phyloP scores from a whole-genome alignment of 169 alveolate species.

The Gregarina niphandrodes region DNA sequence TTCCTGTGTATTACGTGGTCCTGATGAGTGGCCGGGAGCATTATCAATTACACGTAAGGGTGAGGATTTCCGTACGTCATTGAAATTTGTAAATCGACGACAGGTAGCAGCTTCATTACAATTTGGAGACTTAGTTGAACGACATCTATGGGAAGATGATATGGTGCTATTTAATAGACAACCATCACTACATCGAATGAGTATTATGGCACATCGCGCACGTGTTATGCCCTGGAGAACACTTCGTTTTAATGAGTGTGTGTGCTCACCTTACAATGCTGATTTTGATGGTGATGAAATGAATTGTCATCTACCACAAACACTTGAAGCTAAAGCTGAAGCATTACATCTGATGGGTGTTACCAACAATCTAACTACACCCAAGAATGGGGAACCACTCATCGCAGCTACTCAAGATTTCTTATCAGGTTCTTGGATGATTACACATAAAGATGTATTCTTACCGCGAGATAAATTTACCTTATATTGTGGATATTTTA shows the following conservation, averaged over 20 bases:
- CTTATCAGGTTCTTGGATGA: slow-evolving; percentile 34
- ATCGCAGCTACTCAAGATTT: slow-evolving; percentile 80
- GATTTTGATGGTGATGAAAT: slow-evolving; percentile 99
- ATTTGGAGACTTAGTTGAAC: slow-evolving; percentile 86
- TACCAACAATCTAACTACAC: slow-evolving; percentile 69
- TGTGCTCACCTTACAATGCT: slow-evolving; percentile 95
- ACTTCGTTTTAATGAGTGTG: slow-evolving; percentile 83
- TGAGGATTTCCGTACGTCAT: slow-evolving; percentile 42
- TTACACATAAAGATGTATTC: too few relatives aligned
- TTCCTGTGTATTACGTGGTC: slow-evolving; percentile 66
- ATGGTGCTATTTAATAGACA: slow-evolving; percentile 87
- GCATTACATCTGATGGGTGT: slow-evolving; percentile 66
- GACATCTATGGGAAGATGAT: slow-evolving; percentile 91
- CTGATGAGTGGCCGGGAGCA: slow-evolving; percentile 86
- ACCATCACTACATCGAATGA: slow-evolving; percentile 89
- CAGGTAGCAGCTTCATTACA: slow-evolving; percentile 45
- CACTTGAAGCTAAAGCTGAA: slow-evolving; percentile 85
- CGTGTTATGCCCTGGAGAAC: slow-evolving; percentile 79
- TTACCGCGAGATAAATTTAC: slow-evolving; percentile 34
- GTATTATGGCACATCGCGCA: slow-evolving; percentile 87
- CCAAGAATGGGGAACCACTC: slow-evolving; percentile 89
- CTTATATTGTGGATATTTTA: background rate
- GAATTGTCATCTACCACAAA: slow-evolving; percentile 95
- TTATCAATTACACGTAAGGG: slow-evolving; percentile 43
- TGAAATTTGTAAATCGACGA: slow-evolving; percentile 52